Base-by-base conservation (phyloP, 2,329 filamentous ascomycete species). In the Didymella pomorum region DNA sequence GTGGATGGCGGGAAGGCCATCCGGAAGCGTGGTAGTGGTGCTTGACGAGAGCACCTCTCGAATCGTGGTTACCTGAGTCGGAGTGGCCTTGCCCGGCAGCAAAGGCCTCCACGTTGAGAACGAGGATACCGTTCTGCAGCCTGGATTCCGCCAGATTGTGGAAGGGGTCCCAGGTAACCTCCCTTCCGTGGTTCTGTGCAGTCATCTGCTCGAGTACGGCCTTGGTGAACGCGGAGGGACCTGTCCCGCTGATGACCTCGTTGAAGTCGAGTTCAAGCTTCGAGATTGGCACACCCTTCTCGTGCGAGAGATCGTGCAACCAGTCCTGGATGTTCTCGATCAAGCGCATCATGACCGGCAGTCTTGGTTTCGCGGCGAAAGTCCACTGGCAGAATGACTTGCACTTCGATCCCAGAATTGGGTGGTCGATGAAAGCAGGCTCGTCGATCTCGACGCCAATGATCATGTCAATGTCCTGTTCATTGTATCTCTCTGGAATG, bases 361-460 rank as follows among this genome's bases (percentile, higher is more conserved):
- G 82, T 18, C 81, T 79, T 0, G 89, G 87, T 70, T 90, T 89
- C 66, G 85, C 85, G 79, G 89, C 88, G 68, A 91, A 89, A 0
- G 89, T 91, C 89, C 89, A 91, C 69, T 91, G 89, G 72, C 88
- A 91, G 71, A 91, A 91, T 0, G 88, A 91, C 64, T 82, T 80
- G 35, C 85, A 90, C 75, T 91, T 91, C 47, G 82, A 82, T 14
- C 89, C 88, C 0, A 91, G 79, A 29, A 91, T 87, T 1, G 85
- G 82, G 70, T 91, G 88, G 48, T 86, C 76, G 18, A 77, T 79
- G 76, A 86, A 90, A 9, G 86, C 82, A 0, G 88, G 88, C 73
- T 90, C 84, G 68, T 91, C 89, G 56, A 91, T 88, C 71, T 91
- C 89, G 1, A 91, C 81, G 14, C 88, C 87, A 25, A 91, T 84